phyloP scores from a whole-genome alignment of 1,284 basidiomycete species.

The Dichomitus squalens region DNA sequence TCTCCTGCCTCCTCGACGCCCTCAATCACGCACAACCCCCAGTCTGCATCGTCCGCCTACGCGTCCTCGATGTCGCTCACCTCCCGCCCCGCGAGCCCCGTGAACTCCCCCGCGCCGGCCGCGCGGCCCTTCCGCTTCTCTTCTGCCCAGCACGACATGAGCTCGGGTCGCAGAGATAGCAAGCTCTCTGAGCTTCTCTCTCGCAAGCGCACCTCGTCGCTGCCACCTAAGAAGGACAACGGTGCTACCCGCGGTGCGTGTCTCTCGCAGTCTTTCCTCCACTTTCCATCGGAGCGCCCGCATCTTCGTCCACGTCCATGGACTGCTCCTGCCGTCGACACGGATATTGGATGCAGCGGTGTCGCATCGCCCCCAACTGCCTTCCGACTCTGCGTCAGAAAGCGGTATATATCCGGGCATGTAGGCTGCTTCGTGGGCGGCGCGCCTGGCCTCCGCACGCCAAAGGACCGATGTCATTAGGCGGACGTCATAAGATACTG shows the following conservation, averaged over 20 bases:
- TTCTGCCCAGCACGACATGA: constrained; percentile 16
- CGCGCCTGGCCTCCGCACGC: constrained; percentile 8
- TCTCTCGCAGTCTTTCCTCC: background rate
- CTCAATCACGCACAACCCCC: constrained; percentile 6
- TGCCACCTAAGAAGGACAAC: constrained; percentile 19
- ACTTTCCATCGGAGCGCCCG: constrained; percentile 10
- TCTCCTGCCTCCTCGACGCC: constrained; percentile 4
- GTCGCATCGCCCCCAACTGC: background rate
- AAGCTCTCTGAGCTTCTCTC: constrained; percentile 20
- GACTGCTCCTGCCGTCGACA: background rate
- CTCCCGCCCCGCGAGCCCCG: constrained; percentile 14
- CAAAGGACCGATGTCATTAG: constrained; percentile 9
- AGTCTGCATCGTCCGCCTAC: constrained; percentile 22
- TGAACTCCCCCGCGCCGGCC: constrained; percentile 12
- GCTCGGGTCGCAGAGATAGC: constrained; percentile 18
- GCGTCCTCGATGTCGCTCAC: constrained; percentile 11
- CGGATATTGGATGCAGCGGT: background rate
- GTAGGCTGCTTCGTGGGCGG: constrained; percentile 6
- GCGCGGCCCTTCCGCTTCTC: constrained; percentile 19
- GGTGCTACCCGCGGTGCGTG: constrained; percentile 15
- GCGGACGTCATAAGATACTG: constrained; percentile 6
- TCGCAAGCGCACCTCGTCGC: constrained; percentile 21
- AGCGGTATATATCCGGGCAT: background rate
- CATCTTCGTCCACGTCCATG: background rate
- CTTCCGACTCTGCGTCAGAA: too few species aligned